Evolutionary conservation across 805 yeast species (phyloP).

Genomic region (Spathaspora sp.): DNA sequence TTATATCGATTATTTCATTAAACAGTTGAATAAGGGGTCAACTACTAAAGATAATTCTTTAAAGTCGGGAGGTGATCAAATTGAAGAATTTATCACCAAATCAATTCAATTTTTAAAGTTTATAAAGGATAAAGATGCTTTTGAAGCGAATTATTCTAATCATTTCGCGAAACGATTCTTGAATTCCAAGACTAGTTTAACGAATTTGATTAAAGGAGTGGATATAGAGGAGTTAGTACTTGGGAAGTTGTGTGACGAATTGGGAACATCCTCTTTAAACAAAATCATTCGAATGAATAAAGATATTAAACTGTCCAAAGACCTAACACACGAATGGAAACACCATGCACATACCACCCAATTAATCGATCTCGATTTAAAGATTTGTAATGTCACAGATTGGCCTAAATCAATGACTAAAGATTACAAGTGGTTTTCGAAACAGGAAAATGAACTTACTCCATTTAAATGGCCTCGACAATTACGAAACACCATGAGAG

Average conservation of each 20-base stretch:
- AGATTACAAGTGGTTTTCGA: constrained; percentile 33
- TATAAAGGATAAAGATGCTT: constrained; percentile 78
- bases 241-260: constrained; percentile 64
- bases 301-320: constrained; percentile 56
- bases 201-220: constrained; percentile 21
- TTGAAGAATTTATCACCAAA: constrained; percentile 43
- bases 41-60: constrained; percentile 6
- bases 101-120: constrained; percentile 63
- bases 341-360: constrained; percentile 10
- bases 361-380: constrained; percentile 34
- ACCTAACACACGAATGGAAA: constrained; percentile 38
- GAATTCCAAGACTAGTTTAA: constrained; percentile 27
- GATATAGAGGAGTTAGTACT: constrained; percentile 72
- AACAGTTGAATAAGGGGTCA: constrained; percentile 27
- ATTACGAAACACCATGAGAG: constrained; percentile 30
- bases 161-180: constrained; percentile 78
- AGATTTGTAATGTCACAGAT: constrained; percentile 40
- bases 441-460: constrained; percentile 14
- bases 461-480: constrained; percentile 38
- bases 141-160: constrained; percentile 79
- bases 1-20: constrained; percentile 38
- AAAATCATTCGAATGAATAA: constrained; percentile 84
- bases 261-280: constrained; percentile 75
- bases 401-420: constrained; percentile 47
- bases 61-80: constrained; percentile 14